Base-by-base conservation (phyloP, 345 rosid species). In the Anacardium occidentale region DNA sequence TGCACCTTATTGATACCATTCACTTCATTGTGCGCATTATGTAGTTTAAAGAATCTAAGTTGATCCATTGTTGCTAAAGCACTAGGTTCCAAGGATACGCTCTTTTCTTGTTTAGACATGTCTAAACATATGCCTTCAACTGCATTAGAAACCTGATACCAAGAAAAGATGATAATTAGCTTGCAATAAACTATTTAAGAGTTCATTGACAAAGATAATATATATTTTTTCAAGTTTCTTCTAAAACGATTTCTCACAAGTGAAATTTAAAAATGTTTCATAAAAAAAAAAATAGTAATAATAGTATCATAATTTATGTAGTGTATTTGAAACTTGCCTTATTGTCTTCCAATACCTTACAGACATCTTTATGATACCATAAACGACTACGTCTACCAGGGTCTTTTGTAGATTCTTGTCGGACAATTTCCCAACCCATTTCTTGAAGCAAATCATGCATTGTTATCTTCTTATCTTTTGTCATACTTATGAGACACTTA, bases 391-490 rank as follows among this genome's bases (percentile, higher is more conserved):
- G 76, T 18, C 24, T 44, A 11, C 70, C 78, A 58, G 79, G 73
- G 6, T 70, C 66, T 54, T 70, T 9, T 5, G 0, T 2, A n/a
- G 66, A 0, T 45, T 76, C 75, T 57, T 70, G 58, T 0, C 52
- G 84, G 54, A 82, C 72, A 57, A 82, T 73, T 21, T 76, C 77
- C 32, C 75, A 29, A 2, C 83, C 84, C 88, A 85, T 76, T 1
- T 75, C 82, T 73, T 78, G 81, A 45, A 85, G 63, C 72, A 80
- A 76, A 76, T 82, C 84, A 66, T 85, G 83, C 79, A 85, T 78
- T 40, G 69, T 50, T 0, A 82, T 57, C 34, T 50, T 66, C 5
- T 78, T 55, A 12, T 37, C 42, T 5, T 64, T 22, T 4, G 79
- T 51, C 21, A 73, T 9, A 64, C 70, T 65, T 34, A 85, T 62